Base-by-base conservation (phyloP, 148 eudicot species). In the Oxyria digyna region DNA sequence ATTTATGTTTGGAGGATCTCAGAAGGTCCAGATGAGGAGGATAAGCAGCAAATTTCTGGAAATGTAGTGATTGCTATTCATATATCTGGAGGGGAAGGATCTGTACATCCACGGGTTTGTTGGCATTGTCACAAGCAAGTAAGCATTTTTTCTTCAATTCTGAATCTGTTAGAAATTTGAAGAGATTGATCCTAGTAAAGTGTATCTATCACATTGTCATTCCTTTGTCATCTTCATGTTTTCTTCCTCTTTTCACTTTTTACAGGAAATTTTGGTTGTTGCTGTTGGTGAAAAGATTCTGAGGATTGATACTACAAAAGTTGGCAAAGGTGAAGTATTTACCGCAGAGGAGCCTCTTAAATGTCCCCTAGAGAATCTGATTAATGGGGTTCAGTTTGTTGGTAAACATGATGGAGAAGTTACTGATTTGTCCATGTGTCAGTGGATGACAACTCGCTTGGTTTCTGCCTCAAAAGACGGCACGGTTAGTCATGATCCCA, bases 51-150 rank as follows among this genome's bases (percentile, higher is more conserved):
- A 81, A 94, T 94, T 41, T 85, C 89, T n/a, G 99, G 91, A 72
- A 79, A 78, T 69, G 79, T 88, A 43, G 82, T 90, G 38, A 73
- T 87, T 75, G 92, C 99, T 29, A 71, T 94, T 73, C 90, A 94
- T 75, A 81, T 94, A 71, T 73, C 74, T 67, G 93, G 97, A 59
- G 87, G 80, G 54, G 89, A 85, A 81, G 91, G 84, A 69, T 78
- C 89, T 80, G 78, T 94, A 72, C 99, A 82, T 79, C 99, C 99
- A 8, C 85, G 97, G 54, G 93, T 94, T 79, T 94, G 99, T 80
- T 94, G 99, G 99, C 99, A 95, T 74, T 88, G 96, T 68, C 97
- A 95, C 83, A 95, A 95, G 77, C 97, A 95, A 79, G 99, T 94
- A 85, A 40, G 77, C 49, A 12, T n/a, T 48, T 40, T 69, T 38